A percentile compares a stretch with the other conserved stretches of the same genome.
These are phyloP conservation scores for Thelonectria rubi DNA, from an alignment of 2,329 filamentous ascomycete genomes.

Conservation along the genomic window DNA sequence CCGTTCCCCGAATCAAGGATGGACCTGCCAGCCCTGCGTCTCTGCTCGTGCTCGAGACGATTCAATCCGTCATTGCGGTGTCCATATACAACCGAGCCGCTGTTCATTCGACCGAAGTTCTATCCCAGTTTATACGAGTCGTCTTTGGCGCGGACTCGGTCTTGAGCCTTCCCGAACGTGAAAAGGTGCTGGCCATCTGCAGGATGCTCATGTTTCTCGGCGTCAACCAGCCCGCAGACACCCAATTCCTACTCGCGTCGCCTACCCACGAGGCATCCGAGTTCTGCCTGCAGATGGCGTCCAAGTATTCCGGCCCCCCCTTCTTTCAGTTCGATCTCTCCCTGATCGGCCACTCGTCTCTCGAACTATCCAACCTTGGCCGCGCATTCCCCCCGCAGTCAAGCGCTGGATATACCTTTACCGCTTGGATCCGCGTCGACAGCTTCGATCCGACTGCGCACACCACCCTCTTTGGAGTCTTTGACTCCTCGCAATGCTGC, in stretches of 20 bases:
- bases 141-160: conserved; percentile 63
- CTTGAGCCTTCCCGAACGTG: conserved; percentile 64
- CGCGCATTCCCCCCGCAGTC: conserved; percentile 84
- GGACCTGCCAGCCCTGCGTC: conserved; percentile 62
- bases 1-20: conserved; percentile 61
- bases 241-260: conserved; percentile 73
- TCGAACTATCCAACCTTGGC: conserved; percentile 88
- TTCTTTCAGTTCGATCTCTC: conserved; percentile 96
- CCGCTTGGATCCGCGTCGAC: conserved; percentile 89
- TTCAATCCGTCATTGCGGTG: conserved; percentile 65
- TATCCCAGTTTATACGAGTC: conserved; percentile 72
- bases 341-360: conserved; percentile 84
- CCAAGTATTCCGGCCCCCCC: conserved; percentile 77
- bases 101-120: conserved; percentile 76
- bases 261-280: conserved; percentile 65
- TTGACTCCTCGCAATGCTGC: conserved; percentile 90
- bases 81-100: conserved; percentile 76
- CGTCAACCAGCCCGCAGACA: conserved; percentile 82
- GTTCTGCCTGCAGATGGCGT: conserved; percentile 78
- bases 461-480: conserved; percentile 95
- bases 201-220: conserved; percentile 77
- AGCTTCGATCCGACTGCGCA: conserved; percentile 85
- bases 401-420: conserved; percentile 86
- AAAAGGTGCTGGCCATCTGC: conserved; percentile 72
- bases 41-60: conserved; percentile 71